Evolutionary conservation across 2,329 filamentous ascomycete genomes (phyloP), one percentile per base, ranked within the genome.

Genomic region (Beauveria sp.): DNA sequence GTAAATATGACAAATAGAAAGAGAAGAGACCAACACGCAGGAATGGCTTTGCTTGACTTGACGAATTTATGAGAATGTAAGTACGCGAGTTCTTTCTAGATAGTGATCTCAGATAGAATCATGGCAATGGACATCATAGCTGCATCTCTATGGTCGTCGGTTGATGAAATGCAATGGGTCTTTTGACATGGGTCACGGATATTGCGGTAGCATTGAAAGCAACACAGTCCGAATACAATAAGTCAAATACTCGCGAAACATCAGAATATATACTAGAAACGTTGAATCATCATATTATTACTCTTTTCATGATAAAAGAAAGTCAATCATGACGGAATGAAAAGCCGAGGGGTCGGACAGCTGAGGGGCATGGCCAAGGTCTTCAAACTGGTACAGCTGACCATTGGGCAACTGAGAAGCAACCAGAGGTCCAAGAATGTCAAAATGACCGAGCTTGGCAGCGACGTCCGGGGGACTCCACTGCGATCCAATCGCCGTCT

Each of bases 401-500:
- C 72, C 72, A 43, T 77, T 72, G 1, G 76, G 76, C 46, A 83
- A 79, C 63, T 72, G 70, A 0, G 67, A 71, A 8, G 74, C 75
- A 0, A 77, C 75, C 62, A 75, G 65, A n/a, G 75, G 76, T 0
- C 80, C 81, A 12, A 84, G 68, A 3, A 79, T 67, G 54, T 77
- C 71, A 63, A 82, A 84, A 64, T 78, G 75, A 0, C 81, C 81
- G 16, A 84, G 66, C 64, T 69, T 71, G 6, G 70, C 73, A 48
- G 77, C 73, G 16, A 81, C 75, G 2, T 73, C 74, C 0, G 74
- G 71, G 0, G 77, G 72, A 12, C 76, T 73, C 80, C 81, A 84
- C 55, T 76, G 74, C 66, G 80, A 80, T 0, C 82, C 81, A 54
- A 84, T 80, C 18, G 80, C 82, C 3, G 82, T 84, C 43, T 72